Evolutionary conservation across 768 basidiomycete genomes (phyloP), one percentile per base, ranked within the genome.

Genomic region (Mycena crocata): DNA sequence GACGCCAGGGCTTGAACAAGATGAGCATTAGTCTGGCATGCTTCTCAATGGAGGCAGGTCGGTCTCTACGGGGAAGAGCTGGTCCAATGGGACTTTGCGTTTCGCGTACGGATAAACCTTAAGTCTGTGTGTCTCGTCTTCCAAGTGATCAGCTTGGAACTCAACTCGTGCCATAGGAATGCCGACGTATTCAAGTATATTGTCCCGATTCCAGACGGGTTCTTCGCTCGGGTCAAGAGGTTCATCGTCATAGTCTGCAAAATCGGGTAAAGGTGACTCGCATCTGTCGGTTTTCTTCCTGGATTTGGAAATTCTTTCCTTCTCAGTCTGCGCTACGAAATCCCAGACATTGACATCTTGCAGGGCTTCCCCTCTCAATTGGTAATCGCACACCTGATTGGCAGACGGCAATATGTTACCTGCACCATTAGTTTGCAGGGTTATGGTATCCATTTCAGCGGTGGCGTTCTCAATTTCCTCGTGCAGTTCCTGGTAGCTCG

Each of bases 1-100:
- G 30, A 0, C 35, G 45, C 63, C 59, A 63, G 23, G 68, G 68
- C 24, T 78, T 79, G 73, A 80, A 76, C 44, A 80, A 62, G 12
- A 78, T 74, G 0, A 78, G 63, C 30, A 77, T 35, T 24, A 78
- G 69, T 26, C 79, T 71, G 5, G 48, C 28, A 24, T 52, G 55
- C 15, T 52, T 51, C 21, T 5, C 14, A 30, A 21, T 5, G n/a
- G 17, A n/a, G 21, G 13, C 14, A 40, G n/a, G 37, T 0, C 21
- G 30, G 4, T 55, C 52, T 2, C 52, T n/a, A 1, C 52, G 34
- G 12, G 54, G 54, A 0, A 55, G 19, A 1, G 37, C 37, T 26
- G 54, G 37, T 0, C 54, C 54, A 0, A 55, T 55, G 54, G 54
- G 5, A 55, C 37, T 28, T 23, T 39, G 1, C 52, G n/a, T n/a